These are phyloP conservation scores for Penicillium freii DNA, from an alignment of 2,329 filamentous ascomycete species.

Conservation along the genomic window DNA sequence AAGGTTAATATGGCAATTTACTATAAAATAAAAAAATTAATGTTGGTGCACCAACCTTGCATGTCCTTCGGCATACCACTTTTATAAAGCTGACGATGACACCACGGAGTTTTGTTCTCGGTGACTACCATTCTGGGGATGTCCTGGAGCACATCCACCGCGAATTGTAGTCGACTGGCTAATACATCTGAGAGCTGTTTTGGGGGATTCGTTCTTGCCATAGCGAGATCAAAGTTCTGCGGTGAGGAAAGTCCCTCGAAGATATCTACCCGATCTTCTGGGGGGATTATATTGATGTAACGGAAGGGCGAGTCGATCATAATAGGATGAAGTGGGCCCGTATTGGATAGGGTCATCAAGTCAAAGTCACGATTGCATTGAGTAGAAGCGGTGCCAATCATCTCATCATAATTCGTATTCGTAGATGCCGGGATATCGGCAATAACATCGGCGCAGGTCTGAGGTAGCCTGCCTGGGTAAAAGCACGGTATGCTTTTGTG, in stretches of 20 bases:
- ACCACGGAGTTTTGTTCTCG: conserved; percentile 54
- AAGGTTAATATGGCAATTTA: too few species aligned
- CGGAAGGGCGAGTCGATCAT: neutral
- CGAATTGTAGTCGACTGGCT: conserved; percentile 30
- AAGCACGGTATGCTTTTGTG: conserved; percentile 50
- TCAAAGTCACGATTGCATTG: neutral
- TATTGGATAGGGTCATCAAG: neutral
- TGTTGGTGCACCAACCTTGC: conserved; percentile 42
- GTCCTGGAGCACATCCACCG: conserved; percentile 49
- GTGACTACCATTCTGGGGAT: conserved; percentile 48
- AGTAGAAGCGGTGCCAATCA: neutral
- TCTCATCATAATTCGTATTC: neutral
- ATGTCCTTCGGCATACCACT: conserved; percentile 52
- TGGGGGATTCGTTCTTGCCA: conserved; percentile 5
- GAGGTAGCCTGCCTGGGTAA: conserved; percentile 41
- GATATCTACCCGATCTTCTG: neutral
- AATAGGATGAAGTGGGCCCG: neutral
- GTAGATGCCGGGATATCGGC: neutral
- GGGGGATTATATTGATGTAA: neutral
- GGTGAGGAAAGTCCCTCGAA: neutral
- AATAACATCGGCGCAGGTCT: neutral
- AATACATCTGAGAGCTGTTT: conserved; percentile 22
- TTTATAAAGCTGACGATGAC: conserved; percentile 52
- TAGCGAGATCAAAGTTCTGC: neutral
- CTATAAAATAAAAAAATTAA: neutral